Conservation (phyloP, 1,139 yeast genomes). For the Scheffersomyces titani region DNA sequence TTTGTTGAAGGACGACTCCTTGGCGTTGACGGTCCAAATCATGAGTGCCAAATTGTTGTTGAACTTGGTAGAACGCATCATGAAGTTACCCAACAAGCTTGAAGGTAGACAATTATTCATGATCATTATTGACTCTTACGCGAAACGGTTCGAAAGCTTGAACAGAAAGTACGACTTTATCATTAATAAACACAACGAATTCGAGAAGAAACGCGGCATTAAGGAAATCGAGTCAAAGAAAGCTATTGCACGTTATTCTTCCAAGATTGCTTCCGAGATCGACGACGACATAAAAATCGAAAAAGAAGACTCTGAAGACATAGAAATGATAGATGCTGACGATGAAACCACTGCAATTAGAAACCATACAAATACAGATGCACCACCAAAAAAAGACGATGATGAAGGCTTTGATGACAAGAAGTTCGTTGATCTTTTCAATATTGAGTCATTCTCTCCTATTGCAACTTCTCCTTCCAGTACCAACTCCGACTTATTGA, state of each 20-base stretch:
- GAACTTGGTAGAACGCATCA: slow-evolving; percentile 85
- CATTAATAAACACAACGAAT: slow-evolving; percentile 60
- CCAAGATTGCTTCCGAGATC: slow-evolving; percentile 21
- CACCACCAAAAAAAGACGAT: slow-evolving; percentile 22
- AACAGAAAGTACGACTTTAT: slow-evolving; percentile 72
- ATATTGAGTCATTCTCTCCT: slow-evolving; percentile 42
- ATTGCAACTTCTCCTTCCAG: slow-evolving; percentile 31
- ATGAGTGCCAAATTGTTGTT: slow-evolving; percentile 93
- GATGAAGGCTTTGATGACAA: slow-evolving; percentile 29
- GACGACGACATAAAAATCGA: slow-evolving; percentile 3
- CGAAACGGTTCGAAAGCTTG: slow-evolving; percentile 75
- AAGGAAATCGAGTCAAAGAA: slow-evolving; percentile 48
- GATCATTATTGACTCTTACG: slow-evolving; percentile 84
- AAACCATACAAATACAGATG: slow-evolving; percentile 12
- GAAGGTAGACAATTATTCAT: slow-evolving; percentile 85
- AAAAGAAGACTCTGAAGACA: slow-evolving; percentile 16
- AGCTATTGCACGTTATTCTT: slow-evolving; percentile 43
- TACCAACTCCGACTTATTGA: slow-evolving; percentile 63
- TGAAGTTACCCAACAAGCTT: slow-evolving; percentile 77
- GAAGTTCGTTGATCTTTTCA: slow-evolving; percentile 32
- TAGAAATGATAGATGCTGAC: slow-evolving; percentile 15
- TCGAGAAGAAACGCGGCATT: slow-evolving; percentile 41
- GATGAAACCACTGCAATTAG: background rate
- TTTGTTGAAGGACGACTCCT: slow-evolving; percentile 75
- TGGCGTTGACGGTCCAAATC: slow-evolving; percentile 90